Percentiles rank a stretch among this genome's conserved stretches.
These are phyloP conservation scores for Euphorbia schlechtendalii DNA, from an alignment of 441 rosid species.

Conservation along the genomic window DNA sequence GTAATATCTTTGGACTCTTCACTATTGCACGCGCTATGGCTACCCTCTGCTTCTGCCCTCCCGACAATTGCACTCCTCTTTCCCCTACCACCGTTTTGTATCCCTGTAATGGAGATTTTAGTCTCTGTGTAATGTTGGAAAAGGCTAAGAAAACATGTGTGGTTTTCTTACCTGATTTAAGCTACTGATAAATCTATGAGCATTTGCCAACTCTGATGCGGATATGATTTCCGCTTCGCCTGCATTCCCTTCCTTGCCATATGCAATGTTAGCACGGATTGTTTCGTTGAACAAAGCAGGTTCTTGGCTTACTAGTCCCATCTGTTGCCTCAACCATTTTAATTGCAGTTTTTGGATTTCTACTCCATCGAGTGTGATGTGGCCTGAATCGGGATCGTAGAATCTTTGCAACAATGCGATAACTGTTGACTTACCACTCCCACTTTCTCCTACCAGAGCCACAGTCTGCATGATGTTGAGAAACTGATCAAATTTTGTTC, in stretches of 20 bases:
- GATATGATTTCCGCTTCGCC: constrained; percentile 52
- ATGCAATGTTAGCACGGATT: constrained; percentile 68
- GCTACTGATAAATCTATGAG: constrained; percentile 67
- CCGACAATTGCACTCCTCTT: constrained; percentile 62
- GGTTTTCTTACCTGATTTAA: constrained; percentile 39
- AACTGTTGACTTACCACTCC: constrained; percentile 76
- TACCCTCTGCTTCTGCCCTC: constrained; percentile 72
- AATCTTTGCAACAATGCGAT: constrained; percentile 67
- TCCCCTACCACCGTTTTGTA: constrained; percentile 65
- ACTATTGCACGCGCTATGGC: constrained; percentile 72
- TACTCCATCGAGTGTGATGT: constrained; percentile 58
- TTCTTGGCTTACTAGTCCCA: constrained; percentile 76
- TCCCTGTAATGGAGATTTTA: constrained; percentile 35
- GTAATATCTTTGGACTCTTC: constrained; percentile 49
- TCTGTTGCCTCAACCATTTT: constrained; percentile 73
- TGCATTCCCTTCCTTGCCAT: constrained; percentile 58
- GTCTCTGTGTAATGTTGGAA: no score
- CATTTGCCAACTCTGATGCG: constrained; percentile 69
- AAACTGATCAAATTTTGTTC: not conserved
- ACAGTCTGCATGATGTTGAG: constrained; percentile 43
- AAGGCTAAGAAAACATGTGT: no score
- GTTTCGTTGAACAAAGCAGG: constrained; percentile 76
- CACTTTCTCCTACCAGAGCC: constrained; percentile 92
- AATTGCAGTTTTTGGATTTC: constrained; percentile 50
- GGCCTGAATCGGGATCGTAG: constrained; percentile 68